Base-by-base conservation (phyloP, 768 basidiomycete genomes). In the Royoungia palumana region DNA sequence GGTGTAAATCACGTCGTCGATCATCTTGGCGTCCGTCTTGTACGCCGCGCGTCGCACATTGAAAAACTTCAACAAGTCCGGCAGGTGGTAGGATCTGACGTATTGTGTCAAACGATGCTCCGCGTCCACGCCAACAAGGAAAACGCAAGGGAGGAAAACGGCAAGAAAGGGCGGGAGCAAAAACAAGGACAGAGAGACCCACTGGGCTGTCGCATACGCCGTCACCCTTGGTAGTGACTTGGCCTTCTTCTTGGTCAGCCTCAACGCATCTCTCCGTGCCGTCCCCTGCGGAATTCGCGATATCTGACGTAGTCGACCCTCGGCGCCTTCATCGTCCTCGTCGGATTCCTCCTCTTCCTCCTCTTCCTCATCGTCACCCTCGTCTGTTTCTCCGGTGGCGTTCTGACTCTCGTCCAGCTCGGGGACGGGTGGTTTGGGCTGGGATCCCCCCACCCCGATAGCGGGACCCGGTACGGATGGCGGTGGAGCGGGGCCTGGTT, bases 1-100 rank as follows among this genome's bases (percentile, higher is more conserved):
- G 13, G 93, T 95, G 72, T 96, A 95, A 41, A 97, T 85, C 56
- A 87, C 90, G 60, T 96, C 94, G 72, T 96, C 94, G 54, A 96
- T 94, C 41, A 86, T 74, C 65, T 87, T 85, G 4, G 91, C 83
- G 57, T 89, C 85, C 19, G 94, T 93, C 60, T 85, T 83, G 67
- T 97, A 94, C 4, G 91, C 83, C 30, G 74, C 68, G 49, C 82
- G 83, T 25, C 94, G 79, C 3, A 94, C 90, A 55, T 86, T 81
- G 62, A 96, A 89, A 68, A 95, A 94, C 67, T 85, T 88, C 73
- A 92, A 79, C 12, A 97, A 76, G 25, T 92, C 93, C 32, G 79
- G 77, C 67, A 97, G 86, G 45, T 89, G 80, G 67, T 94, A 97
- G 9, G 94, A 93, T 42, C 93, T 95, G 58, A 25, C 14, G 14